Evolutionary conservation across 1,284 basidiomycete species (phyloP).

Genomic region (Lentinus polychrous): DNA sequence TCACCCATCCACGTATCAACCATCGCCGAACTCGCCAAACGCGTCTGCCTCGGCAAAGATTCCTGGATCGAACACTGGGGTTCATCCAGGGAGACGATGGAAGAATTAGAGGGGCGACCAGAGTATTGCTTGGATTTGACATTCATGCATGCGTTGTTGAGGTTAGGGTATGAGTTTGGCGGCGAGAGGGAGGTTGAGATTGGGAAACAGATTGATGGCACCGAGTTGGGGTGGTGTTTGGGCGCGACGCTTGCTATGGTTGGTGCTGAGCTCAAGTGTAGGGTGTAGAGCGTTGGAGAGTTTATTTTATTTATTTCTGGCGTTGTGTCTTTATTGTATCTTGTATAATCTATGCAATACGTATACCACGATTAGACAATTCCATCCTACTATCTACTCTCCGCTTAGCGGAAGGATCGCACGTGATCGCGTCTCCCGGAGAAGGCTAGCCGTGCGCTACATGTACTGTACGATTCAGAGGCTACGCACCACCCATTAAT

Average conservation of each 20-base stretch:
- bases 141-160: constrained; percentile 87
- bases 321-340: too few relatives aligned
- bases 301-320: too few relatives aligned
- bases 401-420: too few relatives aligned
- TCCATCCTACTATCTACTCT: too few relatives aligned
- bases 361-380: too few relatives aligned
- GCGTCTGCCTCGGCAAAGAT: constrained; percentile 65
- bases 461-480: too few relatives aligned
- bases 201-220: constrained; percentile 86
- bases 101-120: constrained; percentile 76
- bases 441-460: too few relatives aligned
- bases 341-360: too few relatives aligned
- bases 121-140: constrained; percentile 96
- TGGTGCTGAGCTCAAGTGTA: constrained; percentile 50
- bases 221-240: constrained; percentile 94
- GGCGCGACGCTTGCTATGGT: constrained; percentile 79
- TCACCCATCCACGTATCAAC: constrained; percentile 49
- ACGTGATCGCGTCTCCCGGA: too few relatives aligned
- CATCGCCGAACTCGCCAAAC: constrained; percentile 58
- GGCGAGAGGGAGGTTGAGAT: constrained; percentile 64
- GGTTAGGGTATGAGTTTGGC: constrained; percentile 79
- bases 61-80: constrained; percentile 59
- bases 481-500: too few relatives aligned
- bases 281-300: constrained; percentile 21
- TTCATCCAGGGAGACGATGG: constrained; percentile 48